Conservation (phyloP, 1,284 basidiomycete species). For the Singerocomus rubriflavus region DNA sequence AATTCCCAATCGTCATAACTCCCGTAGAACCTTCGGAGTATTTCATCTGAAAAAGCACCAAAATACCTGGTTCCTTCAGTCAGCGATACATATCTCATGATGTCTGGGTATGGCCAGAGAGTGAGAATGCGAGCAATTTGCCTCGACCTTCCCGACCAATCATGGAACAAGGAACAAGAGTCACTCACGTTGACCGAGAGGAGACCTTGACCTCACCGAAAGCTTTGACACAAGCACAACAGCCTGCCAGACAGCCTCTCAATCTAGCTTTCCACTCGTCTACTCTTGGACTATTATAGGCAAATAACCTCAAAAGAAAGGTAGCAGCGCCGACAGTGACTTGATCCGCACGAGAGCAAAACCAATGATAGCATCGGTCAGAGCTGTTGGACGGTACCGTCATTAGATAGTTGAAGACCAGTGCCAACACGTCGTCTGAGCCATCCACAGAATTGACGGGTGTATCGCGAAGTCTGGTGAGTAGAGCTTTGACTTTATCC, state of each 20-base stretch:
- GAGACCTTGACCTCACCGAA: slow-evolving; percentile 61
- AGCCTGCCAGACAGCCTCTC: slow-evolving; percentile 53
- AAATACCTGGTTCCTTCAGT: slow-evolving; percentile 53
- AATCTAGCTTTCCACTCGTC: slow-evolving; percentile 62
- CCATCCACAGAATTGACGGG: slow-evolving; percentile 50
- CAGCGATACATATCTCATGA: slow-evolving; percentile 14
- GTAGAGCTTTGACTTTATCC: slow-evolving; percentile 41
- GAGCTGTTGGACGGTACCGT: slow-evolving; percentile 34
- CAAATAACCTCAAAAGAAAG: slow-evolving; percentile 78
- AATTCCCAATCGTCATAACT: slow-evolving; percentile 72
- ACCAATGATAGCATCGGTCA: slow-evolving; percentile 62
- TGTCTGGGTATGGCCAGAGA: slow-evolving; percentile 4
- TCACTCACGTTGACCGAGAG: slow-evolving; percentile 66
- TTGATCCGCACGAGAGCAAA: slow-evolving; percentile 55
- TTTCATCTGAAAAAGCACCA: slow-evolving; percentile 50
- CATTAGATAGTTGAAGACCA: slow-evolving; percentile 59
- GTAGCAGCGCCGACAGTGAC: slow-evolving; percentile 61
- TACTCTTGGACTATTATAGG: slow-evolving; percentile 63
- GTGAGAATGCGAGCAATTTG: slow-evolving; percentile 10
- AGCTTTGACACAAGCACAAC: slow-evolving; percentile 64
- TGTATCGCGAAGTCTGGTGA: slow-evolving; percentile 50
- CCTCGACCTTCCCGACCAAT: slow-evolving; percentile 5
- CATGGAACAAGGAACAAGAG: neutral
- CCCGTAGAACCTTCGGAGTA: slow-evolving; percentile 57
- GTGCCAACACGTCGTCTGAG: slow-evolving; percentile 50